phyloP scores from a whole-genome alignment of 768 basidiomycete species.

The Lentinus brumalis region DNA sequence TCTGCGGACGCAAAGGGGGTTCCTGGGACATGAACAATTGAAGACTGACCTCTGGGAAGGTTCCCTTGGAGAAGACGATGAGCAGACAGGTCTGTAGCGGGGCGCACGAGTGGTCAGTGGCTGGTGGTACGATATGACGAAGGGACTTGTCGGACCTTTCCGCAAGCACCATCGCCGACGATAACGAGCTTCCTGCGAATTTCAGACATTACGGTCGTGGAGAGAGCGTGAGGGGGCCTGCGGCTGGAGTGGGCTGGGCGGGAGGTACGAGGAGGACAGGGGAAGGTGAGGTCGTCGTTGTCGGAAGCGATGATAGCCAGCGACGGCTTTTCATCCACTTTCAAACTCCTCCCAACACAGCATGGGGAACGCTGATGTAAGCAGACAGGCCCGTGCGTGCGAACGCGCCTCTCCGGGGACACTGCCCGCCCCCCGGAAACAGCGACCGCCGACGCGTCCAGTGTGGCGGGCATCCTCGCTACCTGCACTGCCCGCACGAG shows the following conservation, averaged over 20 bases:
- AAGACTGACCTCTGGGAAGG: constrained; percentile 84
- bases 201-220: constrained; percentile 72
- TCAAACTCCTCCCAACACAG: constrained; percentile 21
- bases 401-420: constrained; percentile 10
- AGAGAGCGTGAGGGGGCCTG: constrained; percentile 8
- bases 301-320: constrained; percentile 24
- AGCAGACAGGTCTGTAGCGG: constrained; percentile 78
- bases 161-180: constrained; percentile 97
- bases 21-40: not conserved
- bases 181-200: constrained; percentile 99
- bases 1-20: not conserved
- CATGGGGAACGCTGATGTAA: constrained; percentile 17
- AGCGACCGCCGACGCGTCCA: not conserved
- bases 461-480: not conserved
- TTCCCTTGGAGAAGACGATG: constrained; percentile 96
- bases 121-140: constrained; percentile 16
- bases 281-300: constrained; percentile 15
- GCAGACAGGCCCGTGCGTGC: constrained; percentile 25
- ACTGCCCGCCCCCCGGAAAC: constrained; percentile 1
- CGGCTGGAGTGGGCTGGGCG: constrained; percentile 7
- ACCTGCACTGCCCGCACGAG: not conserved
- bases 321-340: constrained; percentile 29
- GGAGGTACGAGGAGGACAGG: constrained; percentile 14
- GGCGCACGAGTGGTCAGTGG: constrained; percentile 10
- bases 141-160: constrained; percentile 60